Conservation (phyloP, 129 eudicot species). For the Saussurea involucrata region DNA sequence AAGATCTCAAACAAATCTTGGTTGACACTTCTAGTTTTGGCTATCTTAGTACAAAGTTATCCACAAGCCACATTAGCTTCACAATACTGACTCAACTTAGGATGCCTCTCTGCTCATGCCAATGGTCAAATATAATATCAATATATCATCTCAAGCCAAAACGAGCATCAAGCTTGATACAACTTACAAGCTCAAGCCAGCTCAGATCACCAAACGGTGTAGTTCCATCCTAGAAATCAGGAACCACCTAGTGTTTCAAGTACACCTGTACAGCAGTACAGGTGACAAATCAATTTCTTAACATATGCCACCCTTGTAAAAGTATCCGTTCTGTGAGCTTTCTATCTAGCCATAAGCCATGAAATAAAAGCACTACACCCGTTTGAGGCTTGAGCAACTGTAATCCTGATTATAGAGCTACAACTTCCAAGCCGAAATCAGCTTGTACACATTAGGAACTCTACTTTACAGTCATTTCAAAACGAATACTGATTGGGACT, state of each 20-base stretch:
- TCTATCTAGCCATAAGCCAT: background rate
- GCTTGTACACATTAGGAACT: background rate
- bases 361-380: background rate
- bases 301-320: background rate
- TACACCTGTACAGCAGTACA: background rate
- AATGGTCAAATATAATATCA: background rate
- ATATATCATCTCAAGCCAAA: background rate
- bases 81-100: background rate
- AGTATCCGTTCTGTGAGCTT: background rate
- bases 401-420: background rate
- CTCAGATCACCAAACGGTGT: background rate
- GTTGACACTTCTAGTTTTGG: background rate
- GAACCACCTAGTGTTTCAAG: background rate
- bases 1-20: background rate
- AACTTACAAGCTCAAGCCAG: background rate
- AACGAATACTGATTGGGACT: background rate
- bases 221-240: background rate
- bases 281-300: background rate
- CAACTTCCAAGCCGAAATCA: background rate
- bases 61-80: background rate
- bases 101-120: background rate
- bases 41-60: background rate
- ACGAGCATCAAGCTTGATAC: background rate
- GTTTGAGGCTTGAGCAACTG: background rate
- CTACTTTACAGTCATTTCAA: background rate